phyloP scores from a whole-genome alignment of 2,329 filamentous ascomycete genomes.

The Dendryphion nanum region DNA sequence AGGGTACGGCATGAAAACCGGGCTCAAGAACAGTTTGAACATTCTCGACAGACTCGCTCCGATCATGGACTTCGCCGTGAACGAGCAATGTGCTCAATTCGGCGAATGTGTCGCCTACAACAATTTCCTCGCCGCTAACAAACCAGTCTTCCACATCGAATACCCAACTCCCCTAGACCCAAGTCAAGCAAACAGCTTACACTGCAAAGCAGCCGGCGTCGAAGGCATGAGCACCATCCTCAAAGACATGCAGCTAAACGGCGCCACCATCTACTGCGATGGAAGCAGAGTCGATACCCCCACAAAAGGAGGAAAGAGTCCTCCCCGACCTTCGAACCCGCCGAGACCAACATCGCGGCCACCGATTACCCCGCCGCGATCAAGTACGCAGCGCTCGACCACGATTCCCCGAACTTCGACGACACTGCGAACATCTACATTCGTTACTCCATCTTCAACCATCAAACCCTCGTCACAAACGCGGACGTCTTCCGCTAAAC shows the following conservation, averaged over 20 bases:
- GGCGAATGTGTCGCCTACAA: constrained; percentile 23
- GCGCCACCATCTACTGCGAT: constrained; percentile 58
- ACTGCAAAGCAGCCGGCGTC: constrained; percentile 50
- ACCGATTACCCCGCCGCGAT: constrained; percentile 2
- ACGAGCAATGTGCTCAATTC: constrained; percentile 29
- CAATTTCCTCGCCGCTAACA: constrained; percentile 24
- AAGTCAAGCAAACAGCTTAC: constrained; percentile 29
- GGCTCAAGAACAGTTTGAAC: constrained; percentile 30
- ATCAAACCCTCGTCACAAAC: constrained; percentile 1
- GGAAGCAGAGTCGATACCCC: constrained; percentile 28
- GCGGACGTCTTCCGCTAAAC: constrained; percentile 10
- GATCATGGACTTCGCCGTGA: constrained; percentile 29
- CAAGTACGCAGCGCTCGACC: constrained; percentile 2
- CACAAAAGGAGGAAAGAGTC: constrained; percentile 20
- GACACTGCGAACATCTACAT: constrained; percentile 3
- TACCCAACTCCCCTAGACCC: constrained; percentile 39
- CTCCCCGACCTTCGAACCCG: constrained; percentile 11
- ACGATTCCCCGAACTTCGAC: constrained; percentile 7
- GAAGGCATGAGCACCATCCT: constrained; percentile 61
- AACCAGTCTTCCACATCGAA: constrained; percentile 35
- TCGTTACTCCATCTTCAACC: constrained; percentile 1
- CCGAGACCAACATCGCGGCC: constrained; percentile 3
- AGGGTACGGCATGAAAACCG: constrained; percentile 22
- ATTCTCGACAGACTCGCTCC: constrained; percentile 19
- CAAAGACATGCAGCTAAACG: constrained; percentile 62